Evolutionary conservation across 176 grass and related monocot genomes (phyloP), one percentile per base, ranked within the genome.

Genomic region (Oryza brachyantha): DNA sequence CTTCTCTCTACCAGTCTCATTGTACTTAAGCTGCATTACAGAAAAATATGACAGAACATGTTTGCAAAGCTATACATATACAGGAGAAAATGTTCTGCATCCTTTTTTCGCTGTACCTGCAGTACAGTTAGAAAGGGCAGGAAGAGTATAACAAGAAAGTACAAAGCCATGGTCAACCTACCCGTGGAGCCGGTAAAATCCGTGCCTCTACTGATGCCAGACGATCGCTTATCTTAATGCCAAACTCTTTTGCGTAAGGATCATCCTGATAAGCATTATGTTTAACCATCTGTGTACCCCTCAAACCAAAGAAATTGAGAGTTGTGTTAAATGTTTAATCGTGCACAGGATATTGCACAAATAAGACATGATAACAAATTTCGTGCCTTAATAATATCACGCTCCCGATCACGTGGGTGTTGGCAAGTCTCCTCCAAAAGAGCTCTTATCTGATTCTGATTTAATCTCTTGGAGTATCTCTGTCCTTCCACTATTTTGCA

Each of bases 401-500:
- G 52, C 13, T 57, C 52, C 52, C 52, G 52, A 57, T 57, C 52
- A 24, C 52, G n/a, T 57, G 52, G 52, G n/a, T 57, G 52, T 57
- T 57, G 52, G 52, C 52, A 57, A 24, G 52, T 57, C n/a, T 57
- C 52, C n/a, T 57, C 52, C 52, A 57, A 24, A 57, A 57, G 52
- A 57, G 52, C 52, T 57, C 52, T 57, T 57, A 57, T 57, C n/a
- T 57, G 52, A 24, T 57, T 57, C 52, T 57, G 52, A 57, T 57
- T 57, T 57, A 57, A 57, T 73, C 86, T 86, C 87, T 85, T 93
- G 10, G 87, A 89, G 64, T 90, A 90, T 50, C 87, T 84, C 76
- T 93, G 91, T 34, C 91, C 87, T 52, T 93, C 91, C 58, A 93
- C 91, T 82, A 93, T 93, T 79, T 90, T 93, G 60, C 90, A 93